Evolutionary conservation across 2,329 filamentous ascomycete species (phyloP), one percentile per base, ranked within the genome.

Genomic region (Neurospora crassa): DNA sequence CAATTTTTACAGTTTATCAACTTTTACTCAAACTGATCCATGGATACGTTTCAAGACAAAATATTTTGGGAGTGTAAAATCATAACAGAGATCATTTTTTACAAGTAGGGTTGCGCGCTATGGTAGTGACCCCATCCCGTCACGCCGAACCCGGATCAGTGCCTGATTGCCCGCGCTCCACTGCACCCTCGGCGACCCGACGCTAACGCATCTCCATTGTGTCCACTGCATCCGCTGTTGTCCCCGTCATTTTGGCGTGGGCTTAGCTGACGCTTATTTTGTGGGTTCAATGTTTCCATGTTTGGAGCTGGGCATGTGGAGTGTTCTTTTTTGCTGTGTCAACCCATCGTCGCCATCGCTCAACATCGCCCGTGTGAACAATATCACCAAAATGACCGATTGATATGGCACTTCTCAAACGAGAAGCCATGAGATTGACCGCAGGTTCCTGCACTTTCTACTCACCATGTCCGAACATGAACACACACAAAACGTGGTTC

Each of bases 191-290:
- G 14, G 47, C 47, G 47, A 59, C 24, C 47, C 47, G 24, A 59
- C 24, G 24, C 47, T 59, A 59, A 59, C 24, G 6, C 3, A 18
- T 59, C 47, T 34, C 47, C 24, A 59, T 24, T 6, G 45, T 53
- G 4, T 29, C 45, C 45, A 24, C 45, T 53, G 20, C 20, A 53
- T 29, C 47, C 47, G 16, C 24, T 59, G 47, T 34, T 29, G 16
- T 59, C 24, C 47, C 24, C 20, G 12, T 24, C 6, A 20, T 53
- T 20, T 53, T 53, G 20, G 47, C 12, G 43, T n/a, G 18, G n/a
- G 5, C 68, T 59, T 69, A 34, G 68, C 68, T 40, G 63, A 69
- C 24, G 68, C 68, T 69, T 69, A 53, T 67, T 69, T 69, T 69
- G 40, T 59, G 47, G 47, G 24, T 59, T 59, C 24, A 1, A 2